Evolutionary conservation across 768 basidiomycete species (phyloP).

Genomic region (Lyophyllum decastes): DNA sequence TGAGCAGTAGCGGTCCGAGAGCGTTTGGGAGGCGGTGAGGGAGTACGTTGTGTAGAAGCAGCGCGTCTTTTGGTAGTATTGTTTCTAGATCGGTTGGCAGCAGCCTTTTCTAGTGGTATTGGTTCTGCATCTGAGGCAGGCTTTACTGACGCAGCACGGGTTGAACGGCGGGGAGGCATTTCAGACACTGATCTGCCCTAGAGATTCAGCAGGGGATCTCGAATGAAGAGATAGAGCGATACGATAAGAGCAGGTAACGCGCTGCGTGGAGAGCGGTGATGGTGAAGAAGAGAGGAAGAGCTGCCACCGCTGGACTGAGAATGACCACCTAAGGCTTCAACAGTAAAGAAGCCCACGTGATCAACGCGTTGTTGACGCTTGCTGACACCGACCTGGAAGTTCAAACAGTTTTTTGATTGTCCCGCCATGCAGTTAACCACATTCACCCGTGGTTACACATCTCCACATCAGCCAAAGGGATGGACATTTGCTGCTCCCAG

Average conservation of each 20-base stretch:
- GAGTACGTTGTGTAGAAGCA: constrained; percentile 45
- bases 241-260: constrained; percentile 1
- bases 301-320: constrained; percentile 9
- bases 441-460: too few relatives aligned
- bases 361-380: constrained; percentile 38
- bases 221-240: neutral
- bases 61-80: constrained; percentile 49
- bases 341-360: constrained; percentile 34
- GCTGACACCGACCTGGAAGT: constrained; percentile 13
- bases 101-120: constrained; percentile 29
- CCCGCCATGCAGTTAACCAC: too few relatives aligned
- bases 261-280: constrained; percentile 9
- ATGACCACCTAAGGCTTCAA: neutral
- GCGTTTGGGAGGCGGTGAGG: constrained; percentile 53
- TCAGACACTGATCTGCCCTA: neutral
- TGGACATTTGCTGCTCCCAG: too few relatives aligned
- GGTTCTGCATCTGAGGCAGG: constrained; percentile 39
- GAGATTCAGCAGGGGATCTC: constrained; percentile 12
- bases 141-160: constrained; percentile 51
- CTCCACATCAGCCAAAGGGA: too few relatives aligned
- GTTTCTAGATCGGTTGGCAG: constrained; percentile 31
- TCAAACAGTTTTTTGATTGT: too few relatives aligned
- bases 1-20: constrained; percentile 36
- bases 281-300: constrained; percentile 14
- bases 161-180: constrained; percentile 53